A percentile compares a stretch with the other conserved stretches of the same genome.
Evolutionary conservation across 352 stramenopile species (phyloP).

Genomic region (Phytophthora aleatoria): DNA sequence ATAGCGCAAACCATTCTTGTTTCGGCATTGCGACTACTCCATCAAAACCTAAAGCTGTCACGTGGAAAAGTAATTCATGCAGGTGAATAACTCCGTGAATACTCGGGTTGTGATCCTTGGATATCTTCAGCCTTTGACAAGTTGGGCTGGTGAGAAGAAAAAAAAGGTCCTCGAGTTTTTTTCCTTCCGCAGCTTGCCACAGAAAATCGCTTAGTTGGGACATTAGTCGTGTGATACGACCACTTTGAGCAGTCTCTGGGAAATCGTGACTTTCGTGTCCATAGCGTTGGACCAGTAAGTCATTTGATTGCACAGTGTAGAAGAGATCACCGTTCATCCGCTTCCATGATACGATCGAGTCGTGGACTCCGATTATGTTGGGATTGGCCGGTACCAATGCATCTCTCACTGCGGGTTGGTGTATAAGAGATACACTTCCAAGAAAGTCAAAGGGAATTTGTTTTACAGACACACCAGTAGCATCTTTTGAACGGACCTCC

Average conservation of each 20-base stretch:
- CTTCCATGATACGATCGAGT: constrained; percentile 33
- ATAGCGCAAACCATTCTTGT: constrained; percentile 48
- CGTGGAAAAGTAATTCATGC: constrained; percentile 28
- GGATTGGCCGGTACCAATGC: constrained; percentile 19
- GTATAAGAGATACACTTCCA: constrained; percentile 2
- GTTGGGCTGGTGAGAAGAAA: constrained; percentile 9
- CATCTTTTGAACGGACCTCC: constrained; percentile 4
- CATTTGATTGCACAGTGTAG: constrained; percentile 28
- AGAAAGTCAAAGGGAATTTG: constrained; percentile 34
- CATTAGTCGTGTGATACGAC: constrained; percentile 28
- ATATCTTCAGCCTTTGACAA: background rate
- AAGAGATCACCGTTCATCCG: constrained; percentile 40
- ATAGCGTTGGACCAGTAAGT: constrained; percentile 24
- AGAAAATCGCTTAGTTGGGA: constrained; percentile 34
- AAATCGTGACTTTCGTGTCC: constrained; percentile 43
- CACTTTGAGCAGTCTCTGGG: constrained; percentile 31
- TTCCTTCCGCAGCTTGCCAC: constrained; percentile 24
- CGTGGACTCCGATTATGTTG: constrained; percentile 21
- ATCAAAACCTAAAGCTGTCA: constrained; percentile 26
- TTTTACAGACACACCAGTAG: constrained; percentile 9
- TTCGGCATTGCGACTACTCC: constrained; percentile 20
- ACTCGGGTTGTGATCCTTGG: background rate
- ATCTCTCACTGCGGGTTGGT: constrained; percentile 18
- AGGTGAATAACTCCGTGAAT: constrained; percentile 16
- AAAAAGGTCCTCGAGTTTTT: constrained; percentile 34